phyloP scores from a whole-genome alignment of 2,329 filamentous ascomycete species.

The Chaetomiaceae sp. region DNA sequence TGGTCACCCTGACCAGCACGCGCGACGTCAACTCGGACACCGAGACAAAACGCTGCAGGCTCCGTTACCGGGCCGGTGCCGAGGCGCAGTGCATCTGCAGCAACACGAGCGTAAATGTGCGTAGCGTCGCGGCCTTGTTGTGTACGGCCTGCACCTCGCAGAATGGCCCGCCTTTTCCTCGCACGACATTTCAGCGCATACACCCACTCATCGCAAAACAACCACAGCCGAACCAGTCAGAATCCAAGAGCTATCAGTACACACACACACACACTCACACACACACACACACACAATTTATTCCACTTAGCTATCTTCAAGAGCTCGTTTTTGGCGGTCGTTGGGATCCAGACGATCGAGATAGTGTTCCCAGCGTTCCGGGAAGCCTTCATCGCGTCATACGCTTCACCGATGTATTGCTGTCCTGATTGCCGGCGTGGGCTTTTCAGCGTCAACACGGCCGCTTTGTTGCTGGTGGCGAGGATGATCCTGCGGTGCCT shows the following conservation, averaged over 20 bases:
- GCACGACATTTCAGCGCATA: no score
- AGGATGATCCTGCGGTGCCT: background rate
- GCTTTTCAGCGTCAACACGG: background rate
- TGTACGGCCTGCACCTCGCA: background rate
- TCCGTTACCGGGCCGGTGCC: background rate
- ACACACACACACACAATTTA: no score
- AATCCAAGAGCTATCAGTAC: no score
- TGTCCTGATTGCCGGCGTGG: background rate
- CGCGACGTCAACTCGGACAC: background rate
- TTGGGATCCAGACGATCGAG: background rate
- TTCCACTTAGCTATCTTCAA: background rate
- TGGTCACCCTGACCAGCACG: background rate
- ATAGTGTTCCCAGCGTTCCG: background rate
- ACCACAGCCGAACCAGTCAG: no score
- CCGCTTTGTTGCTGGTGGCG: background rate
- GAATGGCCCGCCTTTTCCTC: background rate
- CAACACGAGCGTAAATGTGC: background rate
- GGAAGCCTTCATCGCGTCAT: background rate
- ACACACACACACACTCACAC: background rate
- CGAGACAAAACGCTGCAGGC: background rate
- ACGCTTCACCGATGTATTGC: background rate
- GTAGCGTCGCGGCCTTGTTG: background rate
- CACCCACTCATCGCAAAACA: no score
- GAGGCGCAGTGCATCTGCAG: slow-evolving; percentile 1
- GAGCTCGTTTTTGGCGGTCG: background rate